Evolutionary conservation across 1,139 yeast species (phyloP), one percentile per base, ranked within the genome.

Genomic region (Lodderomyces theae): DNA sequence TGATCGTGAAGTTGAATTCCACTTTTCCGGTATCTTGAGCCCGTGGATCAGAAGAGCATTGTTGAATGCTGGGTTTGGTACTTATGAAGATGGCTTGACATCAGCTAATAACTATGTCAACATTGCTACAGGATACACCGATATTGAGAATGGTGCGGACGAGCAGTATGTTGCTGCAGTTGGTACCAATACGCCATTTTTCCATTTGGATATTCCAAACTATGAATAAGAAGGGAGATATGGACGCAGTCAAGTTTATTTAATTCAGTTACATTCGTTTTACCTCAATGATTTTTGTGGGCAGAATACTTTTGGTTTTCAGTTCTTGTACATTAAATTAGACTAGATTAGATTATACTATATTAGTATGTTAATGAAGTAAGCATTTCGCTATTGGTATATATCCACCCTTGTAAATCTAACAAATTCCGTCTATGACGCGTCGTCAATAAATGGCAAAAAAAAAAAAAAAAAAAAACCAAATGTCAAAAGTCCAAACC

Each of bases 41-140:
- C 89, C 92, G 8, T 89, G 97, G 97, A 77, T 86, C 42, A 79
- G 88, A 56, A 76, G 94, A 53, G 87, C 83, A 8, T 73, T 90
- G 50, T 59, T 84, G 37, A 78, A 80, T 51, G 82, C 84, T 43
- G 95, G 95, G 1, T 89, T 89, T 63, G 97, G 96, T 39, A 70
- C 77, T 31, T 72, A 73, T 43, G 74, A 72, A 39, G 68, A 63
- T 35, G 69, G 67, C 11, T 60, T 64, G 50, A 64, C 62, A 23
- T 69, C 75, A 45, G 71, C 66, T 19, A 61, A 57, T 24, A 64
- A 67, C 16, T 69, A 63, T 43, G 72, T 72, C 34, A 69, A 71
- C 48, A 62, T 71, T 45, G 74, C 65, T n/a, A 53, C 67, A 22
- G 58, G 56, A 13, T 49, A 48, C 16, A 44, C 50, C 24, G 76